Evolutionary conservation across 306 rosid species (phyloP).

Genomic region (Quercus bicolor): DNA sequence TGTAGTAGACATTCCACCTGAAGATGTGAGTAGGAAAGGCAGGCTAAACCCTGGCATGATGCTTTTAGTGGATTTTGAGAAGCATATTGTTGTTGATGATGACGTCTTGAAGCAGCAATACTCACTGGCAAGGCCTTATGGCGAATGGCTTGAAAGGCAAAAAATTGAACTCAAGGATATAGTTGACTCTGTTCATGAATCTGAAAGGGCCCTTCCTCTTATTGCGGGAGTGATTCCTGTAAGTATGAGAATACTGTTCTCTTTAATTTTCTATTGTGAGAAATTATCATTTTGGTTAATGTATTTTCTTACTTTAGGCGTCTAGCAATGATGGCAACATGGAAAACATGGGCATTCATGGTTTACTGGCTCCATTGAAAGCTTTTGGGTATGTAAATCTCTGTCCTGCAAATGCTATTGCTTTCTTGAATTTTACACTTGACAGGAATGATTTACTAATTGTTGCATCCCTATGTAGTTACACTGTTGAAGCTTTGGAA

Average conservation of each 20-base stretch:
- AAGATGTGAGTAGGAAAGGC: conserved; percentile 87
- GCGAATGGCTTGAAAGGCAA: conserved; percentile 83
- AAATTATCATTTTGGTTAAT: conserved; percentile 14
- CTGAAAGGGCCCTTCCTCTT: conserved; percentile 60
- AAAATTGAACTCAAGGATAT: conserved; percentile 85
- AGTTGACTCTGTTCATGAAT: conserved; percentile 63
- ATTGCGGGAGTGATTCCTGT: conserved; percentile 74
- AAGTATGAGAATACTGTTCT: conserved; percentile 31
- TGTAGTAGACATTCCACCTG: conserved; percentile 91
- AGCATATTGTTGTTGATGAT: conserved; percentile 84
- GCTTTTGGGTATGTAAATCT: conserved; percentile 75
- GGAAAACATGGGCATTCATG: conserved; percentile 81
- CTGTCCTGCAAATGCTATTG: conserved; percentile 9
- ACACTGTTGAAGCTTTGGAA: conserved; percentile 82
- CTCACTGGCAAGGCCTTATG: conserved; percentile 84
- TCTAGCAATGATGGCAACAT: conserved; percentile 54
- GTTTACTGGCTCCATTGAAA: conserved; percentile 75
- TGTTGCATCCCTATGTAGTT: conserved; percentile 46
- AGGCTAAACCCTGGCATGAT: conserved; percentile 98
- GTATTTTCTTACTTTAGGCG: conserved; percentile 43
- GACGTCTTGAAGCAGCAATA: conserved; percentile 92
- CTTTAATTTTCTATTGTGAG: not conserved
- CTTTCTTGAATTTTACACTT: conserved; percentile 15
- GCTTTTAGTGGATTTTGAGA: conserved; percentile 97
- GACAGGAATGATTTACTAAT: conserved; percentile 15